Evolutionary conservation across 78 protist genomes (phyloP).

Genomic region (Dictyostelium purpureum): DNA sequence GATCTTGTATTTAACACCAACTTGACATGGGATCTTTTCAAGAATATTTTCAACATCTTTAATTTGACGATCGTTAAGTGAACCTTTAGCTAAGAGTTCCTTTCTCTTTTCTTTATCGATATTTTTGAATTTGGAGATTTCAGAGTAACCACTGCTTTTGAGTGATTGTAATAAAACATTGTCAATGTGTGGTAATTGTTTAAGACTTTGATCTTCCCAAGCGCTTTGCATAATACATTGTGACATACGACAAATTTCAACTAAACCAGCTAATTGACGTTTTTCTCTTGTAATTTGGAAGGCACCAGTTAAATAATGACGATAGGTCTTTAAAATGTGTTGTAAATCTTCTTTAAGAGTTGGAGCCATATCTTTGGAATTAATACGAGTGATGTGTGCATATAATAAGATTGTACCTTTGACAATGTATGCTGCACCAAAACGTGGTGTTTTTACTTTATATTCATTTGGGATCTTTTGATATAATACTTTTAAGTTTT

Average conservation of each 20-base stretch:
- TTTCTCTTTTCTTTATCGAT: conserved; percentile 15
- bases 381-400: conserved; percentile 55
- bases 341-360: conserved; percentile 26
- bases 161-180: neutral
- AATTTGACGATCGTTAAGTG: neutral
- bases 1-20: conserved; percentile 14
- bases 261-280: conserved; percentile 17
- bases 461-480: conserved; percentile 32
- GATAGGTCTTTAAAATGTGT: conserved; percentile 6
- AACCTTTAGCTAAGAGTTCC: neutral
- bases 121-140: conserved; percentile 13
- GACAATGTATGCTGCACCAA: conserved; percentile 26
- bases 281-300: conserved; percentile 42
- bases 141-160: neutral
- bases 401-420: conserved; percentile 45
- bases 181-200: conserved; percentile 63
- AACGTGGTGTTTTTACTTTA: conserved; percentile 44
- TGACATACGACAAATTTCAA: conserved; percentile 1
- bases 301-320: conserved; percentile 33
- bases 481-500: neutral
- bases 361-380: conserved; percentile 26
- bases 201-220: conserved; percentile 74
- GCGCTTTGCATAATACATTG: conserved; percentile 64
- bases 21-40: conserved; percentile 37
- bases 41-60: conserved; percentile 46